Percentiles rank a stretch among this genome's conserved stretches.
phyloP scores from a whole-genome alignment of 208 protist genomes.

The Wallacemonas sp. region DNA sequence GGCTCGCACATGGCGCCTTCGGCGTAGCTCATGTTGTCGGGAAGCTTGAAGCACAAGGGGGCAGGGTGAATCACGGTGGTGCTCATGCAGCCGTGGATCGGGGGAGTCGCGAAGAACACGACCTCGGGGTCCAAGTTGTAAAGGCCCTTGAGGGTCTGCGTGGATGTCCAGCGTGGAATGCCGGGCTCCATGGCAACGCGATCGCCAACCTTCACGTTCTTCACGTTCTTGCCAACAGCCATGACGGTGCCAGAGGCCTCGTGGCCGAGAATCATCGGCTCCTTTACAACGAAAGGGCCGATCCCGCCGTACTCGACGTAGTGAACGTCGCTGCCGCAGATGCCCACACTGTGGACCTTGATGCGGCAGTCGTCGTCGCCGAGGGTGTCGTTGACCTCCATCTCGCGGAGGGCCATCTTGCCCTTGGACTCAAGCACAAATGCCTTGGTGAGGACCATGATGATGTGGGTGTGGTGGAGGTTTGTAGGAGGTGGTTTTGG shows the following conservation, averaged over 20 bases:
- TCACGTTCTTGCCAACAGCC: slow-evolving; percentile 44
- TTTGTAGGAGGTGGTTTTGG: not conserved
- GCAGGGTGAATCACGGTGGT: slow-evolving; percentile 53
- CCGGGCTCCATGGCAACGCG: slow-evolving; percentile 73
- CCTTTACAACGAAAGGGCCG: slow-evolving; percentile 45
- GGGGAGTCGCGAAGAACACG: slow-evolving; percentile 71
- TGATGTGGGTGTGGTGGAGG: slow-evolving; percentile 2
- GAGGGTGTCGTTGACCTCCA: slow-evolving; percentile 41
- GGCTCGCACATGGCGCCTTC: slow-evolving; percentile 75
- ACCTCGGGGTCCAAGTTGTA: slow-evolving; percentile 79
- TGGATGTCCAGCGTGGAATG: slow-evolving; percentile 52
- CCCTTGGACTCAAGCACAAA: slow-evolving; percentile 46
- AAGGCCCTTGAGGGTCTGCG: slow-evolving; percentile 45
- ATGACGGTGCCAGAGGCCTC: slow-evolving; percentile 56
- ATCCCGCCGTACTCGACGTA: slow-evolving; percentile 67
- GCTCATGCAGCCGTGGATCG: slow-evolving; percentile 50
- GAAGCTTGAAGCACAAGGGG: slow-evolving; percentile 60
- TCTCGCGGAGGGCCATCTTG: slow-evolving; percentile 35
- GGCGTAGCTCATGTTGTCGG: slow-evolving; percentile 58
- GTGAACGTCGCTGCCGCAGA: slow-evolving; percentile 74
- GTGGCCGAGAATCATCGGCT: slow-evolving; percentile 71
- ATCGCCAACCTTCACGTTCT: slow-evolving; percentile 53
- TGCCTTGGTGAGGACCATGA: slow-evolving; percentile 50
- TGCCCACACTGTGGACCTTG: slow-evolving; percentile 56
- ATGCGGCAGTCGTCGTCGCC: slow-evolving; percentile 48